Base-by-base conservation (phyloP, 805 yeast species). In the Candida broadrunensis region DNA sequence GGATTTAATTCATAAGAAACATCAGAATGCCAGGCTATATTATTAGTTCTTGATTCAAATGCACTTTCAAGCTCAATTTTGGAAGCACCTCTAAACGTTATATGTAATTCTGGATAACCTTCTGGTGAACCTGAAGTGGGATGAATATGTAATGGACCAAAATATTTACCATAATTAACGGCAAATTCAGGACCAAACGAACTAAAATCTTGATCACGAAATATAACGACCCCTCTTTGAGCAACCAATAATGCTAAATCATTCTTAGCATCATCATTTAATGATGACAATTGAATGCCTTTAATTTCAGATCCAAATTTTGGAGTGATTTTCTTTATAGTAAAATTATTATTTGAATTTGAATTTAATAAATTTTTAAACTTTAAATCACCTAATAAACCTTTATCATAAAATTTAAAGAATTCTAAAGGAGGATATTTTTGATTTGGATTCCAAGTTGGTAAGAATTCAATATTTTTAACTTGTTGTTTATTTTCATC, bases 131-230 rank as follows among this genome's bases (percentile, higher is more conserved):
- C 58, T 11, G 56, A 52, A 11, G 56, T 51, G 14, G 59, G 59
- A 35, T 51, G 59, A 11, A 47, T 37, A 35, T 55, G 55, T 27
- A 51, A 46, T 21, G 52, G 54, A 17, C 58, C 57, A 41, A 46
- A 53, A 38, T 51, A 48, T 32, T 38, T 29, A 13, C 47, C 51
- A 34, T 41, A 51, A 11, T 52, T 39, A 21, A 65, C 72, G 24
- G 55, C 70, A 43, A 65, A 70, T 25, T 65, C 65, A 3, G 77
- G 74, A 5, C 80, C 76, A 42, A 67, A 57, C 2, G 36, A 19
- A 18, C 47, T 57, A 39, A 61, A 58, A 48, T 63, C 61, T 43
- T 63, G 70, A 45, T 63, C 49, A 15, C 65, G 37, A 43, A 63
- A 61, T 4, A 61, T 58, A 23, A 58, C 67, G 9, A 63, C 67